A percentile compares a stretch with the other conserved stretches of the same genome.
These are phyloP conservation scores for Cryoendolithus antarcticus DNA, from an alignment of 2,329 filamentous ascomycete genomes.

Conservation along the genomic window DNA sequence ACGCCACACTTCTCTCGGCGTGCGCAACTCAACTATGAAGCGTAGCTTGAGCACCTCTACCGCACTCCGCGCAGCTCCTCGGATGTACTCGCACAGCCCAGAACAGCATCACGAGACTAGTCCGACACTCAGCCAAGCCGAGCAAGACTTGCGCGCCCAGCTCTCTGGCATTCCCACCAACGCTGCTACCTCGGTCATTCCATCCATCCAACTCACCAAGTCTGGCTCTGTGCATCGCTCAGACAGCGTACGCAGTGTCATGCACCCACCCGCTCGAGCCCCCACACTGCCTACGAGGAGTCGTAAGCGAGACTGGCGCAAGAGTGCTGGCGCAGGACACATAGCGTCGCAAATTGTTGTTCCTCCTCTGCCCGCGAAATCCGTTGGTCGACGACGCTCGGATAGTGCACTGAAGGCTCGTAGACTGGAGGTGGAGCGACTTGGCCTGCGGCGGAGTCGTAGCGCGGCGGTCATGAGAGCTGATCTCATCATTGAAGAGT, in stretches of 20 bases:
- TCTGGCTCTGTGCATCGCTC: constrained; percentile 1
- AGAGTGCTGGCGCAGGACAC: not conserved
- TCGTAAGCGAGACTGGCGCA: constrained; percentile 27
- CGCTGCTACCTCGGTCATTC: not conserved
- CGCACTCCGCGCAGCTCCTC: no score
- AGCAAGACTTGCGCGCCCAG: constrained; percentile 23
- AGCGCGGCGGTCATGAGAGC: no score
- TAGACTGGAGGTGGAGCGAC: constrained; percentile 2
- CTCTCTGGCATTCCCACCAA: constrained; percentile 16
- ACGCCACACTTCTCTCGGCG: constrained; percentile 1
- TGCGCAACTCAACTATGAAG: not conserved
- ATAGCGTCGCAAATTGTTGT: not conserved
- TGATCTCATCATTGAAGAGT: no score
- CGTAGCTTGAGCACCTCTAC: not conserved
- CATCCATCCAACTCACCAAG: not conserved
- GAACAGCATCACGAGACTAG: constrained; percentile 16
- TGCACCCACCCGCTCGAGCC: constrained; percentile 18
- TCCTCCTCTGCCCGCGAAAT: not conserved
- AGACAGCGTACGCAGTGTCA: constrained; percentile 17
- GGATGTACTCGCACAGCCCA: no score
- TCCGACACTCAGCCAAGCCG: constrained; percentile 37
- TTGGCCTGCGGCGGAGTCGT: not conserved
- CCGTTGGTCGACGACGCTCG: not conserved
- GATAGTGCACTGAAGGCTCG: constrained; percentile 10
- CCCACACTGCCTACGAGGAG: constrained; percentile 30